A percentile compares a stretch with the other conserved stretches of the same genome.
phyloP scores from a whole-genome alignment of 1,284 basidiomycete genomes.

The Cryptococcus sp. region DNA sequence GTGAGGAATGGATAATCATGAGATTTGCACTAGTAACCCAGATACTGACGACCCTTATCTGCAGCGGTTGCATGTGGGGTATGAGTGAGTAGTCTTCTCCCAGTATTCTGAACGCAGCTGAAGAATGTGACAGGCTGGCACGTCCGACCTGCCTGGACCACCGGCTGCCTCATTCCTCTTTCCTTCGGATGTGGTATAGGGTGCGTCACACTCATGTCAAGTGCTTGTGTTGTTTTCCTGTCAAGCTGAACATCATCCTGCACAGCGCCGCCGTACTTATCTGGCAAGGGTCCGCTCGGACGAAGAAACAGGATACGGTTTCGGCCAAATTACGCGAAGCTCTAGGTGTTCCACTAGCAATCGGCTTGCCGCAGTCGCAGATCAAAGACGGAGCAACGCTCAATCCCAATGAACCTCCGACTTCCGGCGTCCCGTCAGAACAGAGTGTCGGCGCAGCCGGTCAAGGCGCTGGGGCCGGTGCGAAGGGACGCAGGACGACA shows the following conservation, averaged over 20 bases:
- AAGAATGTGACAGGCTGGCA: conserved; percentile 34
- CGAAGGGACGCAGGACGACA: conserved; percentile 5
- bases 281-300: conserved; percentile 73
- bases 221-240: neutral
- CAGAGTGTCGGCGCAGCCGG: conserved; percentile 2
- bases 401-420: neutral
- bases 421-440: conserved; percentile 4
- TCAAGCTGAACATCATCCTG: neutral
- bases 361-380: conserved; percentile 11
- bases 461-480: neutral
- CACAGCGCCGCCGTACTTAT: conserved; percentile 70
- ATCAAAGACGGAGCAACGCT: conserved; percentile 1
- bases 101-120: neutral
- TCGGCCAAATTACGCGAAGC: conserved; percentile 69
- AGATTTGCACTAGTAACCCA: no score
- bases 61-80: conserved; percentile 80
- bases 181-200: conserved; percentile 77
- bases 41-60: no score
- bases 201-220: conserved; percentile 18
- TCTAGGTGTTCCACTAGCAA: conserved; percentile 56
- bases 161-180: conserved; percentile 70
- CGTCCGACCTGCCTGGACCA: conserved; percentile 57
- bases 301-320: conserved; percentile 74
- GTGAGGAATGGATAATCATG: conserved; percentile 6
- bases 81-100: conserved; percentile 53